Percentiles rank a stretch among this genome's conserved stretches.
Evolutionary conservation across 257 asterid species (phyloP).

Genomic region (Forsythia viridissima): DNA sequence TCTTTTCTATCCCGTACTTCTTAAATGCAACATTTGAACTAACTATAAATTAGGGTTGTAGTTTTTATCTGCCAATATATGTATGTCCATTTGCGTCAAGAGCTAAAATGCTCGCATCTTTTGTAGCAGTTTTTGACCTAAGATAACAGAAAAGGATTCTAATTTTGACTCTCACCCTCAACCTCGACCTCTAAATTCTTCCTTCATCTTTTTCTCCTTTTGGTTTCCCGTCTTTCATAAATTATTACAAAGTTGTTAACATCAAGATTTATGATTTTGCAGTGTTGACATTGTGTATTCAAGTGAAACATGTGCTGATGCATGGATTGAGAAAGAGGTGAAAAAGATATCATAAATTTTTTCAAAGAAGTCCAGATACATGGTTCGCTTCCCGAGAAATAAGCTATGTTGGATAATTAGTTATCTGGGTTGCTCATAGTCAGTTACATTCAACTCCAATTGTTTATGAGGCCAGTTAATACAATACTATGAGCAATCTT

Average conservation of each 20-base stretch:
- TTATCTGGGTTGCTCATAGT: background rate
- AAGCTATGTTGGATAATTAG: background rate
- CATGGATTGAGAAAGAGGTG: slow-evolving; percentile 99
- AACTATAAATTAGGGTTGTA: background rate
- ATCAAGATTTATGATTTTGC: slow-evolving; percentile 36
- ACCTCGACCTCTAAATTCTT: slow-evolving; percentile 3
- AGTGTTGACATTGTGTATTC: slow-evolving; percentile 82
- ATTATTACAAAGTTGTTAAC: slow-evolving; percentile 16
- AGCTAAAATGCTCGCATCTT: background rate
- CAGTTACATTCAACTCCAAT: background rate
- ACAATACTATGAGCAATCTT: background rate
- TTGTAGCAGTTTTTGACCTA: background rate
- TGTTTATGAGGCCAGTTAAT: background rate
- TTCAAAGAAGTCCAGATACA: background rate
- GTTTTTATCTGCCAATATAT: background rate
- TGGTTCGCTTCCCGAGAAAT: background rate
- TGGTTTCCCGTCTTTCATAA: slow-evolving; percentile 9
- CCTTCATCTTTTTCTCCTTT: slow-evolving; percentile 15
- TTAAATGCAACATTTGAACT: background rate
- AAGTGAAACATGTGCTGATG: slow-evolving; percentile 88
- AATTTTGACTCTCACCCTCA: background rate
- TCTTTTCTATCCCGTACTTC: background rate
- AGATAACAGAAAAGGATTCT: background rate
- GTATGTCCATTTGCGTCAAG: background rate
- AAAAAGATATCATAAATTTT: slow-evolving; percentile 17